A percentile compares a stretch with the other conserved stretches of the same genome.
These are phyloP conservation scores for Symbiodinium natans DNA, from an alignment of 73 alveolate species.

Conservation along the genomic window DNA sequence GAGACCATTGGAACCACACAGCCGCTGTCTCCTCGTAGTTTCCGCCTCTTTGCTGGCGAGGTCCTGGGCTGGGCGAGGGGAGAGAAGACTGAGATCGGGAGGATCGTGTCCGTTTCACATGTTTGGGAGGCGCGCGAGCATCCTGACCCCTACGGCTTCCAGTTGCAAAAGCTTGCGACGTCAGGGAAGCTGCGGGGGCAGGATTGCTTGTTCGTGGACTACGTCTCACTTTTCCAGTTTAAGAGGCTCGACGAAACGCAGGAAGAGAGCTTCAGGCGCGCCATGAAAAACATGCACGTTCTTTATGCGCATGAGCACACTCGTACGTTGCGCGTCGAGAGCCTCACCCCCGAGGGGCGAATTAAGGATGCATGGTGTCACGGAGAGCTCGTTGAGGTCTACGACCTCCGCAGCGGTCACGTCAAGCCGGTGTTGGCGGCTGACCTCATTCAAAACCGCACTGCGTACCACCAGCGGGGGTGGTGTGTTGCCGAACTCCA, in stretches of 20 bases:
- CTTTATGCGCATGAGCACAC: too few species aligned
- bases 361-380: too few species aligned
- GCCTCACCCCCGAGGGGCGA: too few species aligned
- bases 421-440: neutral
- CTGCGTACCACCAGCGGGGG: neutral
- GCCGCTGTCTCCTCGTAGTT: neutral
- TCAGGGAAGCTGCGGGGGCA: too few species aligned
- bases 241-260: too few species aligned
- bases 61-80: neutral
- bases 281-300: too few species aligned
- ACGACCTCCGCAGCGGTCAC: neutral
- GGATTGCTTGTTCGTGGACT: too few species aligned
- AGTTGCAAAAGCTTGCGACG: neutral
- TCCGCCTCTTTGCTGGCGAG: neutral
- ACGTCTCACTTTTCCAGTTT: too few species aligned
- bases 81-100: too few species aligned
- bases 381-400: neutral
- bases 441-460: neutral
- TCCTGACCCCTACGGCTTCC: neutral
- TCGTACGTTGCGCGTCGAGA: too few species aligned
- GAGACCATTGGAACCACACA: too few species aligned
- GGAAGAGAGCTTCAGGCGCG: too few species aligned
- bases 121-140: neutral
- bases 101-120: neutral
- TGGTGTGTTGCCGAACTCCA: neutral